phyloP scores from a whole-genome alignment of 106 monocot species.

The Dendrobium catenatum region DNA sequence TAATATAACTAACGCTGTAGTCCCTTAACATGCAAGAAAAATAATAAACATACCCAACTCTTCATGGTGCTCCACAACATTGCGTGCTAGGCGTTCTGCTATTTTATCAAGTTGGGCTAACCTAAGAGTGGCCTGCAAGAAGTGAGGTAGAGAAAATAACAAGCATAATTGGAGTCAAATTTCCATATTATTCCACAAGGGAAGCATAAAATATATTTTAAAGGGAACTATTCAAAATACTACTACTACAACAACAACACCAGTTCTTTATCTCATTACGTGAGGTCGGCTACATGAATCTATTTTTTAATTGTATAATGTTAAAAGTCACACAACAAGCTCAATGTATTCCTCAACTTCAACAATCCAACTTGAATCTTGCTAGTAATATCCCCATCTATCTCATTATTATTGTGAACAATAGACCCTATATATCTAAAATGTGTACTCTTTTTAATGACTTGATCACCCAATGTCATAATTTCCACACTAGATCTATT shows the following conservation, averaged over 20 bases:
- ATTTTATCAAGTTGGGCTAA: slow-evolving; percentile 84
- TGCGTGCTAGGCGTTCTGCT: slow-evolving; percentile 70
- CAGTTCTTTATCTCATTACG: too few relatives aligned
- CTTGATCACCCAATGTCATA: too few relatives aligned
- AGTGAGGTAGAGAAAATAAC: background rate
- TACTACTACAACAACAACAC: background rate
- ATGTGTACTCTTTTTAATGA: too few relatives aligned
- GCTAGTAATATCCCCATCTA: too few relatives aligned
- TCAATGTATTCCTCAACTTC: too few relatives aligned
- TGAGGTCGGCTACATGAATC: too few relatives aligned
- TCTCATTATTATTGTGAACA: too few relatives aligned
- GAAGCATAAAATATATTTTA: background rate
- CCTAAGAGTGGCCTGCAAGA: slow-evolving; percentile 71
- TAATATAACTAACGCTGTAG: background rate
- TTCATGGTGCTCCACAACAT: slow-evolving; percentile 99
- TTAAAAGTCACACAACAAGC: too few relatives aligned
- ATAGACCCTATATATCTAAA: too few relatives aligned
- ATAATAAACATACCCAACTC: slow-evolving; percentile 70
- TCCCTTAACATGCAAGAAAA: slow-evolving; percentile 2
- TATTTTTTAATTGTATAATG: too few relatives aligned
- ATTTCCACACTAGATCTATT: too few relatives aligned
- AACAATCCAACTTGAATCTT: too few relatives aligned
- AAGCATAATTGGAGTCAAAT: background rate
- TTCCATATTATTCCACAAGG: background rate
- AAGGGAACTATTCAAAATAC: background rate